These are phyloP conservation scores for Aspergillus brasiliensis DNA, from an alignment of 2,329 filamentous ascomycete genomes.

Conservation along the genomic window DNA sequence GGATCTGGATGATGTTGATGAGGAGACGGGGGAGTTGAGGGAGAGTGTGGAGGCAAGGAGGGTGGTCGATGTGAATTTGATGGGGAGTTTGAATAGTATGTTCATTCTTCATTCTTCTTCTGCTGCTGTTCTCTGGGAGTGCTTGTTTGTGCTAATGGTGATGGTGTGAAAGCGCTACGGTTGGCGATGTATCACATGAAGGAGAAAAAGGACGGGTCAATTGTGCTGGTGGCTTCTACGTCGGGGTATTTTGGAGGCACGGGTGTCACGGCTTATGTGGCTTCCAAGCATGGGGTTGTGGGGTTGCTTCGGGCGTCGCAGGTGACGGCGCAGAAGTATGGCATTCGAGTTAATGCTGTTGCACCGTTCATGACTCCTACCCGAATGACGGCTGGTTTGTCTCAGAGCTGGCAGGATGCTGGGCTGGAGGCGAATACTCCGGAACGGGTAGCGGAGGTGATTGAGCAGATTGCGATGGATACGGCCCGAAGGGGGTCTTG, in stretches of 20 bases:
- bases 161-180: constrained; percentile 34
- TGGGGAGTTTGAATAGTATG: constrained; percentile 49
- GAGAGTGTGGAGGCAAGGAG: constrained; percentile 29
- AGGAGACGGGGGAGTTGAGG: constrained; percentile 13
- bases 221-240: constrained; percentile 46
- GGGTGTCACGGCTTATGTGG: constrained; percentile 46
- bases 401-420: constrained; percentile 39
- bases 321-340: constrained; percentile 33
- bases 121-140: constrained; percentile 13
- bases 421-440: constrained; percentile 47
- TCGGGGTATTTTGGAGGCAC: constrained; percentile 50
- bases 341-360: constrained; percentile 49
- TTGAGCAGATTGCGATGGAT: constrained; percentile 44
- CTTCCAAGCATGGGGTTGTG: constrained; percentile 48
- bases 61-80: constrained; percentile 48
- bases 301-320: constrained; percentile 45
- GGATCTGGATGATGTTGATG: constrained; percentile 29
- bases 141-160: not conserved
- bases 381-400: constrained; percentile 45
- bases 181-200: constrained; percentile 30
- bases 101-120: not conserved
- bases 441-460: constrained; percentile 46
- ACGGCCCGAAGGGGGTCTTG: constrained; percentile 27
- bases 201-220: constrained; percentile 34
- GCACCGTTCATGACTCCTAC: constrained; percentile 54